Evolutionary conservation across 2,329 filamentous ascomycete genomes (phyloP).

Genomic region (Monosporascus sp.): DNA sequence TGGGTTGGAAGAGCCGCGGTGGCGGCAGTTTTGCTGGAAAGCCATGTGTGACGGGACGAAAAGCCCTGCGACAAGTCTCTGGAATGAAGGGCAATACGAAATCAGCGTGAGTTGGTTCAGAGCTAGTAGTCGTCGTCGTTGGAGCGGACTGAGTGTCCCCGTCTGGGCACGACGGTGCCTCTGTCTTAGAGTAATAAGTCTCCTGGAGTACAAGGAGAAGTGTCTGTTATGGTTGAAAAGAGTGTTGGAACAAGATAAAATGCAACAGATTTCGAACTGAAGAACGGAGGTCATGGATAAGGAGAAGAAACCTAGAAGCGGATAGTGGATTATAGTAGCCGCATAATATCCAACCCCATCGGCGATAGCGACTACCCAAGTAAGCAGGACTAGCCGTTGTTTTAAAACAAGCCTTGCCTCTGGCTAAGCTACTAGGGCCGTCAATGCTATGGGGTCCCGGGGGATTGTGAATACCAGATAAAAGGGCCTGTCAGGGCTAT

Average conservation of each 20-base stretch:
- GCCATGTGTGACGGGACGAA: conserved; percentile 22
- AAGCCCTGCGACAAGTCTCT: conserved; percentile 10
- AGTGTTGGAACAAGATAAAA: conserved; percentile 24
- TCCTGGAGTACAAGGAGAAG: conserved; percentile 22
- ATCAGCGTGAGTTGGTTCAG: conserved; percentile 10
- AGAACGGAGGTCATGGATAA: conserved; percentile 26
- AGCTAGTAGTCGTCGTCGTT: conserved; percentile 13
- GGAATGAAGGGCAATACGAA: conserved; percentile 12
- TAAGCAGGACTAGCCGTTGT: neutral
- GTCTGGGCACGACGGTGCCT: conserved; percentile 22
- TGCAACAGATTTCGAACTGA: conserved; percentile 27
- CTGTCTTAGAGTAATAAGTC: conserved; percentile 18
- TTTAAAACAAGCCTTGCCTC: neutral
- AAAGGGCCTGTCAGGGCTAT: too few relatives aligned
- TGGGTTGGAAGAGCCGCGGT: conserved; percentile 16
- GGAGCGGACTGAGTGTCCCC: conserved; percentile 21
- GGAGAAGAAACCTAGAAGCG: conserved; percentile 9
- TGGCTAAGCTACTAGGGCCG: neutral
- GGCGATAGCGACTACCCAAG: neutral
- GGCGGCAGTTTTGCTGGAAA: conserved; percentile 19
- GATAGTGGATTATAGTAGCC: neutral
- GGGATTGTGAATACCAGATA: too few relatives aligned
- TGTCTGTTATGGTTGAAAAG: conserved; percentile 22
- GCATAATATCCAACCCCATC: neutral
- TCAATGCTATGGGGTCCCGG: neutral